phyloP scores from a whole-genome alignment of 345 rosid species.

The Citrus cavaleriei region DNA sequence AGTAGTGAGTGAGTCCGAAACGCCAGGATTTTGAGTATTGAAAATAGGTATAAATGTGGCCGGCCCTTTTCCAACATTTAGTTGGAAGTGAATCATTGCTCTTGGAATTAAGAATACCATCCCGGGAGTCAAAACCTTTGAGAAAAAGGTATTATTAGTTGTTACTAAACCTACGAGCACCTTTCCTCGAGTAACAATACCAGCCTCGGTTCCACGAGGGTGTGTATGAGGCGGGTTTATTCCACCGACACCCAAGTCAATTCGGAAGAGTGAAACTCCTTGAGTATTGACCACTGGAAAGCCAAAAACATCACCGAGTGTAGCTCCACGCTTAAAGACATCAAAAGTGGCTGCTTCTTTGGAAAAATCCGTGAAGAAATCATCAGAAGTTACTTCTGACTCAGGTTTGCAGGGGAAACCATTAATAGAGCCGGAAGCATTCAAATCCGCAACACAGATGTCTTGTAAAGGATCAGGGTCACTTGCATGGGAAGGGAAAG shows the following conservation, averaged over 20 bases:
- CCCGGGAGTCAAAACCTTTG: conserved; percentile 45
- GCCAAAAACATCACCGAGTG: conserved; percentile 41
- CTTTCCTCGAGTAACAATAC: conserved; percentile 51
- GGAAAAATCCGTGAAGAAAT: conserved; percentile 60
- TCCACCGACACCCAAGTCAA: conserved; percentile 57
- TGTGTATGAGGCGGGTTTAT: conserved; percentile 72
- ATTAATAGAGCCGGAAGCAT: conserved; percentile 37
- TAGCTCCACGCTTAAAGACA: conserved; percentile 23
- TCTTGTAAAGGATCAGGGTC: conserved; percentile 70
- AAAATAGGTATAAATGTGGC: conserved; percentile 62
- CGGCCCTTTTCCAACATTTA: conserved; percentile 56
- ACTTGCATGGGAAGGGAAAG: conserved; percentile 30
- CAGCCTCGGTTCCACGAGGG: conserved; percentile 60
- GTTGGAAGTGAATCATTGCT: conserved; percentile 72
- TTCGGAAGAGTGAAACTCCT: conserved; percentile 68
- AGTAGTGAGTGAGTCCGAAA: conserved; percentile 25
- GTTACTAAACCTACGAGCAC: conserved; percentile 62
- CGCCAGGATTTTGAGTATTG: conserved; percentile 71
- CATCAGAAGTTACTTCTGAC: conserved; percentile 43
- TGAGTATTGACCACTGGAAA: conserved; percentile 64
- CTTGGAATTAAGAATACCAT: conserved; percentile 63
- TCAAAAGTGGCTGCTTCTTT: conserved; percentile 40
- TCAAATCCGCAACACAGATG: conserved; percentile 56
- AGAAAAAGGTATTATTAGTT: conserved; percentile 42
- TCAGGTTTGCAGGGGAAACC: conserved; percentile 75